Evolutionary conservation across 352 stramenopile genomes (phyloP).

Genomic region (Globisporangium nagaii): DNA sequence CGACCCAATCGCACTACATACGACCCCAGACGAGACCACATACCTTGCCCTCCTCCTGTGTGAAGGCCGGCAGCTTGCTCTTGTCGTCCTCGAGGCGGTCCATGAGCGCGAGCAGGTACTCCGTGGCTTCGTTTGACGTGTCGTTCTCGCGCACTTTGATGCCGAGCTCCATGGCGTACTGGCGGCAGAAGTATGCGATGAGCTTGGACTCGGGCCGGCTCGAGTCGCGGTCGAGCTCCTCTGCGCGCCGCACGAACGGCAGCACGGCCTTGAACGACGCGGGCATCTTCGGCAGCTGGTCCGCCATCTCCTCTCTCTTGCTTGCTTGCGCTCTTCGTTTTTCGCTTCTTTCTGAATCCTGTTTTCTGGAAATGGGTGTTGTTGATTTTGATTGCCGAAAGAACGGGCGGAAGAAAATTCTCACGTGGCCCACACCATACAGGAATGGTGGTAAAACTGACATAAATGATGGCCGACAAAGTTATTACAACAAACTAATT

Average conservation of each 20-base stretch:
- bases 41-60: conserved; percentile 88
- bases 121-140: conserved; percentile 71
- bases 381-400: background rate
- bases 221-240: conserved; percentile 93
- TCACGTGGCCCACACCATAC: too few relatives aligned
- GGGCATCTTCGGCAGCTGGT: conserved; percentile 77
- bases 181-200: conserved; percentile 92
- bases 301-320: conserved; percentile 27
- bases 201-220: conserved; percentile 89
- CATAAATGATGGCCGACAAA: too few relatives aligned
- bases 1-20: background rate
- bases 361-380: conserved; percentile 12
- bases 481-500: too few relatives aligned
- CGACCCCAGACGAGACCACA: conserved; percentile 5
- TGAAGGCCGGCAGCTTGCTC: conserved; percentile 84
- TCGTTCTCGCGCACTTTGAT: conserved; percentile 85
- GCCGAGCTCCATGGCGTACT: conserved; percentile 86
- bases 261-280: conserved; percentile 92
- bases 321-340: conserved; percentile 11
- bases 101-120: conserved; percentile 89
- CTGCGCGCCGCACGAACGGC: conserved; percentile 91
- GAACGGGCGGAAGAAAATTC: too few relatives aligned
- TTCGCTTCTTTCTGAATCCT: too few relatives aligned
- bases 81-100: conserved; percentile 91
- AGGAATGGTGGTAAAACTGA: too few relatives aligned